Evolutionary conservation across 2,329 filamentous ascomycete genomes (phyloP).

Genomic region (Phaeophleospora eucalypticola): DNA sequence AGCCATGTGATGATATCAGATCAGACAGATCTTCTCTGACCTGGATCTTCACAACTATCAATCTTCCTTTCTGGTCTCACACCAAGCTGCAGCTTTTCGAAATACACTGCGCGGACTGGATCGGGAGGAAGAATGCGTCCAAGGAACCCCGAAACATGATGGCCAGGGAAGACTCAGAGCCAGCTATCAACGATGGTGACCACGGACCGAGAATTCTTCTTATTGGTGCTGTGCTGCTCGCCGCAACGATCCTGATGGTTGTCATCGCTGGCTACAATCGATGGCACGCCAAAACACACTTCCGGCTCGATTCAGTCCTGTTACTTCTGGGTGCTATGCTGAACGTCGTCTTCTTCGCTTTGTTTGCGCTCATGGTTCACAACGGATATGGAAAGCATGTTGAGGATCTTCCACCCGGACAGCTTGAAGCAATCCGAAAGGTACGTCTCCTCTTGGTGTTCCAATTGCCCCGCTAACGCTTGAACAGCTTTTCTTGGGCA

Average conservation of each 20-base stretch:
- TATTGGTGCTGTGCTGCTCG: constrained; percentile 6
- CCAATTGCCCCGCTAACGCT: too few relatives aligned
- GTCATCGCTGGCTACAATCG: constrained; percentile 6
- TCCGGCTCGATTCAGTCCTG: constrained; percentile 5
- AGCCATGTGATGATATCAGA: too few relatives aligned
- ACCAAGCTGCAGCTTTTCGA: too few relatives aligned
- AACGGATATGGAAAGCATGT: constrained; percentile 3
- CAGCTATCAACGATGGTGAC: constrained; percentile 9
- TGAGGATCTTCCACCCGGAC: not conserved
- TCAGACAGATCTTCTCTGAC: too few relatives aligned
- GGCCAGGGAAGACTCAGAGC: not conserved
- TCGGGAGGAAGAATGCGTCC: too few relatives aligned
- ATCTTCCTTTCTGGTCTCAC: too few relatives aligned
- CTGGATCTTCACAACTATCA: too few relatives aligned
- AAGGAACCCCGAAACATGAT: too few relatives aligned
- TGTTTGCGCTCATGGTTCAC: constrained; percentile 2
- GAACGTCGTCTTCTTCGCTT: constrained; percentile 2
- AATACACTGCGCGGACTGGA: too few relatives aligned
- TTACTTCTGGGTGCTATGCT: not conserved
- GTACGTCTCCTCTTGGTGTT: not conserved
- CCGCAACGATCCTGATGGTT: constrained; percentile 8
- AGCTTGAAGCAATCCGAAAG: not conserved
- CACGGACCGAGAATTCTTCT: constrained; percentile 11
- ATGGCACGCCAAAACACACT: constrained; percentile 5
- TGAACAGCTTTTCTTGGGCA: constrained; percentile 1